Base-by-base conservation (phyloP, 305 asterid genomes). In the Fraxinus ornus region DNA sequence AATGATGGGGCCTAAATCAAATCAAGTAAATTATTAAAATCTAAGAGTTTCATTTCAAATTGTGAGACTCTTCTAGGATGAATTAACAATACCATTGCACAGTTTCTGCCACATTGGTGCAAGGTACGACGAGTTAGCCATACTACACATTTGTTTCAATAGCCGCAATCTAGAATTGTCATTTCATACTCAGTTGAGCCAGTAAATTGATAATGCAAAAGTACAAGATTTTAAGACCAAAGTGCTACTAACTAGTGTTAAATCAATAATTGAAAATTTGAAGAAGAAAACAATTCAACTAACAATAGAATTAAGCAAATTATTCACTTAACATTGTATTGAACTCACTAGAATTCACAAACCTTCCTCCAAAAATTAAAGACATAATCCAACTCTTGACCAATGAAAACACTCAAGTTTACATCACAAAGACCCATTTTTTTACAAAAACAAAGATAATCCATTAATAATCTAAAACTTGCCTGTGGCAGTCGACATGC, bases 401-500 rank as follows among this genome's bases (percentile, higher is more conserved):
- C 22, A 1, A 22, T 52, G 62, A 52, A 52, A 49, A 52, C 3
- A 17, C 62, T 52, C 17, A 52, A 52, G 21, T 52, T 52, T 52
- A 52, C 17, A 15, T 52, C 2, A 9, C 5, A 15, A 52, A 52
- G 7, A 52, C 7, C 7, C 64, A 30, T 39, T 47, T 47, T 28
- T 26, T 9, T n/a, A 0, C 10, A 60, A 1, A 71, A 37, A n/a
- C n/a, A n/a, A n/a, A n/a, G n/a, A n/a, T n/a, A n/a, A n/a, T n/a
- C n/a, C n/a, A n/a, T n/a, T n/a, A n/a, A n/a, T n/a, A 71, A 75
- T 76, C 76, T 7, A 60, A 71, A 68, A 85, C 91, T 88, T 83
- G 88, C 98, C 97, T 75, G 90, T 49, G 41, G 82, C 28, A 75
- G 91, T 76, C 78, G 93, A 87, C 94, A 91, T 86, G 93, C 98